A percentile compares a stretch with the other conserved stretches of the same genome.
Conservation (phyloP, 2,329 filamentous ascomycete genomes). For the Xylaria multiplex region DNA sequence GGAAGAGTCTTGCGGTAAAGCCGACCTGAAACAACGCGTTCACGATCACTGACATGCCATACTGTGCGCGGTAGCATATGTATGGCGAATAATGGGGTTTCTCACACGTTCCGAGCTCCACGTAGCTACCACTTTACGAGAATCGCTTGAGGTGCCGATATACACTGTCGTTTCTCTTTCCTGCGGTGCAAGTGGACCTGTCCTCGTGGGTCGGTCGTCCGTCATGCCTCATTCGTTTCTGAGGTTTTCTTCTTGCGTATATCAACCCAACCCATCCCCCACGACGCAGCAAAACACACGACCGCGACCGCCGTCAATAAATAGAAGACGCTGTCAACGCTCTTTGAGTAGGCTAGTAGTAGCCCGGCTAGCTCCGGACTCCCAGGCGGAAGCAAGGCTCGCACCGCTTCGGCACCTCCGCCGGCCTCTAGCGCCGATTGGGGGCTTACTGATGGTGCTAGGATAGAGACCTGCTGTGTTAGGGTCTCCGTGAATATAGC, state of each 20-base stretch:
- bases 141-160: too few species aligned
- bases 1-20: too few species aligned
- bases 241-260: slow-evolving; percentile 21
- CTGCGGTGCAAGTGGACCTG: too few species aligned
- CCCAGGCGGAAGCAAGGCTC: slow-evolving; percentile 15
- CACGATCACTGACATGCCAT: too few species aligned
- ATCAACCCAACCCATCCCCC: slow-evolving; percentile 27
- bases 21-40: too few species aligned
- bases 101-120: too few species aligned
- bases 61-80: too few species aligned
- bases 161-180: too few species aligned
- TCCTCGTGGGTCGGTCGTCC: too few species aligned
- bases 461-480: not conserved
- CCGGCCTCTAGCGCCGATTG: slow-evolving; percentile 19
- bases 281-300: slow-evolving; percentile 7
- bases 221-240: not conserved
- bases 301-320: not conserved
- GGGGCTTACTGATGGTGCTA: slow-evolving; percentile 19
- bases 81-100: too few species aligned
- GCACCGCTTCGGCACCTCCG: slow-evolving; percentile 21
- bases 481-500: slow-evolving; percentile 21
- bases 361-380: slow-evolving; percentile 20
- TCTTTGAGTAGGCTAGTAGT: slow-evolving; percentile 11
- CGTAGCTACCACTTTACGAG: too few species aligned
- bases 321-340: slow-evolving; percentile 15